phyloP scores from a whole-genome alignment of 768 basidiomycete species.

The Mycena belliarum region DNA sequence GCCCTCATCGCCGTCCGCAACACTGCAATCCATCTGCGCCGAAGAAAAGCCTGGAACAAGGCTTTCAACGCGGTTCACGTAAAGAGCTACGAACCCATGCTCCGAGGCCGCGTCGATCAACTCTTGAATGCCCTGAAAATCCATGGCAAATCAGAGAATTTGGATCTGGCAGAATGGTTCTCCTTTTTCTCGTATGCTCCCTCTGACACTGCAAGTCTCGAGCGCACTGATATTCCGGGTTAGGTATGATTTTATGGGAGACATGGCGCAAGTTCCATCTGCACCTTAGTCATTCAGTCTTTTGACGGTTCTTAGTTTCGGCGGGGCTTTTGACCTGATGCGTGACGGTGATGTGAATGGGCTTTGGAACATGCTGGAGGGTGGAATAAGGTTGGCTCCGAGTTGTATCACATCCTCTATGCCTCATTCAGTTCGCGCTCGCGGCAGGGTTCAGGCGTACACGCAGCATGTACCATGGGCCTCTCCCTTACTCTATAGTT shows the following conservation, averaged over 20 bases:
- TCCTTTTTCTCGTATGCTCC: conserved; percentile 1
- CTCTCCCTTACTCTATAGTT: conserved; percentile 9
- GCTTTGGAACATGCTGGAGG: conserved; percentile 30
- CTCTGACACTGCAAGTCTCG: too few species aligned
- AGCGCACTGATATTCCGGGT: not conserved
- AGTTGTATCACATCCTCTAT: too few species aligned
- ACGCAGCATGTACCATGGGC: conserved; percentile 30
- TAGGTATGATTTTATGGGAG: conserved; percentile 33
- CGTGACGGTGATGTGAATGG: conserved; percentile 35
- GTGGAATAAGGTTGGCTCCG: conserved; percentile 27
- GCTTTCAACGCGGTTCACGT: conserved; percentile 1
- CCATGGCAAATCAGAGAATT: not conserved
- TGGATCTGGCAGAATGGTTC: conserved; percentile 4
- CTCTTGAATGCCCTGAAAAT: not conserved
- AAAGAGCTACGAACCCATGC: conserved; percentile 6
- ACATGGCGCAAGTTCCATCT: conserved; percentile 28
- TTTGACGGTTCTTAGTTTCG: conserved; percentile 30
- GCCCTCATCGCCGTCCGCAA: conserved; percentile 4
- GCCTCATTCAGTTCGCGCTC: not conserved
- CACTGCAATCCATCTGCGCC: not conserved
- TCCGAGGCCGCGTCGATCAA: not conserved
- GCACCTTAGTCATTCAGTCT: too few species aligned
- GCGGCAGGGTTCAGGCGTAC: conserved; percentile 2
- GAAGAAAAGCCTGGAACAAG: conserved; percentile 2
- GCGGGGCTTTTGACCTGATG: conserved; percentile 39